phyloP scores from a whole-genome alignment of 306 rosid genomes.

The Cucumis hystrix region DNA sequence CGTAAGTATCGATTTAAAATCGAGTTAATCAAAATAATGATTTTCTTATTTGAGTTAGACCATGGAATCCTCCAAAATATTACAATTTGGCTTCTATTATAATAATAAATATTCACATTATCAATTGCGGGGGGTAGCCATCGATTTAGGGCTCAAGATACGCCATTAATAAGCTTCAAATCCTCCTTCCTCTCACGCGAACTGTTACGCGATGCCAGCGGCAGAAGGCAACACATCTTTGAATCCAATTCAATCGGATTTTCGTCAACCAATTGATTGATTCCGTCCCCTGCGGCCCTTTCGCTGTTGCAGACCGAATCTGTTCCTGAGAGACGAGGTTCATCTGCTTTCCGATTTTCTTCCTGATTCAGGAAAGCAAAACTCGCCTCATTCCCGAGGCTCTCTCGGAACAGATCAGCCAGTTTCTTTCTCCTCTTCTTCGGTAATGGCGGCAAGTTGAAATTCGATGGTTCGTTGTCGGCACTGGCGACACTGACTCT shows the following conservation, averaged over 20 bases:
- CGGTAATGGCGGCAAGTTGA: not conserved
- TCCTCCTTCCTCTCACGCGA: not conserved
- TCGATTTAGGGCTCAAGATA: not conserved
- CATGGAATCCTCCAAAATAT: too few species aligned
- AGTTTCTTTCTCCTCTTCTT: conserved; percentile 3
- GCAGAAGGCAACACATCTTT: not conserved
- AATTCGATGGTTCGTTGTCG: not conserved
- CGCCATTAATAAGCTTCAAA: not conserved
- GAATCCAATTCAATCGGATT: not conserved
- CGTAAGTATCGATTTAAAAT: too few species aligned
- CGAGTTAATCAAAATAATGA: too few species aligned
- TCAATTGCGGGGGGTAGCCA: not conserved
- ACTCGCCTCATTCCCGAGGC: not conserved
- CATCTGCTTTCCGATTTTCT: not conserved
- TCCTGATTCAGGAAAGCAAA: not conserved
- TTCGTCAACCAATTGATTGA: not conserved
- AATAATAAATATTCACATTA: not conserved
- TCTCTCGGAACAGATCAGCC: not conserved
- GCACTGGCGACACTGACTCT: not conserved
- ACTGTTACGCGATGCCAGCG: not conserved
- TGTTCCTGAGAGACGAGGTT: not conserved
- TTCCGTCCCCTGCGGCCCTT: not conserved
- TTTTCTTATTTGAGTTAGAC: too few species aligned
- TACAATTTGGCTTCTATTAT: not conserved
- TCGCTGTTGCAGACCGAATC: not conserved